Evolutionary conservation across 2,329 filamentous ascomycete genomes (phyloP).

Genomic region (Exserohilum rostratum): DNA sequence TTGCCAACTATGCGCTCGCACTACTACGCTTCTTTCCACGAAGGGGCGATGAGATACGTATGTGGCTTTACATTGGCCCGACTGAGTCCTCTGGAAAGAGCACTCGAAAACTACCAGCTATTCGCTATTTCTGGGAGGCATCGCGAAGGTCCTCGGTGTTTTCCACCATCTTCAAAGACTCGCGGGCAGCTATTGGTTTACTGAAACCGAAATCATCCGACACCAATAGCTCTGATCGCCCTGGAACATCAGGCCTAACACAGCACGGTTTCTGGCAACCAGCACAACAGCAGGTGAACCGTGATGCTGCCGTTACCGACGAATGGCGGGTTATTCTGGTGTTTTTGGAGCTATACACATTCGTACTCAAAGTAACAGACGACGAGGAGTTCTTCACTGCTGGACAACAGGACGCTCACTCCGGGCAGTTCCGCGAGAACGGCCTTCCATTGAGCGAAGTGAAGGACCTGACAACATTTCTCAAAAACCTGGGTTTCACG

Average conservation of each 20-base stretch:
- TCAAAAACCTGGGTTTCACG: conserved; percentile 90
- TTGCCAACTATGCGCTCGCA: conserved; percentile 86
- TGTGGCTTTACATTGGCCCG: conserved; percentile 87
- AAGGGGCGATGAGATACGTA: conserved; percentile 84
- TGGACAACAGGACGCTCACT: conserved; percentile 41
- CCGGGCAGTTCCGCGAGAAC: conserved; percentile 57
- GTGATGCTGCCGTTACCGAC: conserved; percentile 57
- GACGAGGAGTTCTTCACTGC: conserved; percentile 91
- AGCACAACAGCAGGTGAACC: conserved; percentile 37
- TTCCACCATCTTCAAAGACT: conserved; percentile 61
- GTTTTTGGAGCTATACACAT: conserved; percentile 93
- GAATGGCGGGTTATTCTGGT: conserved; percentile 91
- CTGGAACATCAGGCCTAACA: conserved; percentile 17
- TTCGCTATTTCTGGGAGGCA: conserved; percentile 85
- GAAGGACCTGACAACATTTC: conserved; percentile 75
- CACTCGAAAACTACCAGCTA: conserved; percentile 62
- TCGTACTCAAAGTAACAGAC: conserved; percentile 89
- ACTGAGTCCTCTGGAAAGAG: conserved; percentile 52
- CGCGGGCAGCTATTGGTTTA: conserved; percentile 63
- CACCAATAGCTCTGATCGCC: conserved; percentile 6
- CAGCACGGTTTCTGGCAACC: conserved; percentile 43
- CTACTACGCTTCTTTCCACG: conserved; percentile 83
- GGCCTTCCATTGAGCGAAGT: conserved; percentile 75
- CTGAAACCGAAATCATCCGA: conserved; percentile 52
- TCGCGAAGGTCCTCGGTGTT: conserved; percentile 65